Evolutionary conservation across 1,284 basidiomycete species (phyloP), one percentile per base, ranked within the genome.

Genomic region (Trichosporon inkin): DNA sequence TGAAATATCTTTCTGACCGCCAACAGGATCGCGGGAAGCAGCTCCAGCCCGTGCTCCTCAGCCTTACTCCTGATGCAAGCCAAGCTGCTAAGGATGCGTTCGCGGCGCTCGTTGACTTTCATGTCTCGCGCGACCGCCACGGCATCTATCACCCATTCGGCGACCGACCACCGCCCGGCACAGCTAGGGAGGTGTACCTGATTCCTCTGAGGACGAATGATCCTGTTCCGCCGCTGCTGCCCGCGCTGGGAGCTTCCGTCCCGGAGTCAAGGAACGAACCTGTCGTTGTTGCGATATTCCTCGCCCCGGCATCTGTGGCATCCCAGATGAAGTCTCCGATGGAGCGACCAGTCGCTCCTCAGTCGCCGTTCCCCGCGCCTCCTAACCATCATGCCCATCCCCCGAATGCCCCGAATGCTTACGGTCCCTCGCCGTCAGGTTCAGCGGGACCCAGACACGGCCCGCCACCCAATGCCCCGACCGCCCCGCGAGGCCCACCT

Each of bases 101-200:
- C 76, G 81, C 84, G 60, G 77, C 82, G 11, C 77, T 93, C 39
- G 83, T 85, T 39, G 83, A 87, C 49, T 89, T 88, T 66, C 81
- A 92, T 58, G 80, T 88, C 37, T 80, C 80, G 0, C 89, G 90
- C 82, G 84, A 85, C 60, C 90, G 92, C 20, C 89, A 93, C 75
- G 91, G 88, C 10, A 81, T 93, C 13, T 84, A 90, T 37, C 90
- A 90, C 65, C 92, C 91, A 11, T 92, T 90, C 86, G 88, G 88
- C 11, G 36, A 61, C 10, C 5, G 81, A 80, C 56, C 82, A 82
- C 88, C 90, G 6, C 78, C 84, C 63, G 83, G 85, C 62, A 88
- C 87, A 17, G 89, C 91, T 32, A 87, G 88, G 64, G 93, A 97
- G 73, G 78, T 95, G 35, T 97, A 97, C 71, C 83, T 95, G 61